Evolutionary conservation across 192 early-diverging fungal species (phyloP).

Genomic region (Anaeromyces robustus): DNA sequence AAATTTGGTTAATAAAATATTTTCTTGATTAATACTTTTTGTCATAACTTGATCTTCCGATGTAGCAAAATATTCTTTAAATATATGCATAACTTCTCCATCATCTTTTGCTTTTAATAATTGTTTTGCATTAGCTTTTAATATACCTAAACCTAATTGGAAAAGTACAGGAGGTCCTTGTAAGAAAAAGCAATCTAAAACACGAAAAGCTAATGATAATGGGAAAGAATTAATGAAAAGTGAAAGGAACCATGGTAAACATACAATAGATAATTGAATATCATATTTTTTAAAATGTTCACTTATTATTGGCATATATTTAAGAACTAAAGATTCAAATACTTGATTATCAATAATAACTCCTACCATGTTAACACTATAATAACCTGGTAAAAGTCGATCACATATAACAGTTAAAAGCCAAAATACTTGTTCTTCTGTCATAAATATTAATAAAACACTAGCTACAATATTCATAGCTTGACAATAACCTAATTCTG

Average conservation of each 20-base stretch:
- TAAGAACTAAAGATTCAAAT: conserved; percentile 64
- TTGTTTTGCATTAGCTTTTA: conserved; percentile 73
- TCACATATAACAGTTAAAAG: conserved; percentile 79
- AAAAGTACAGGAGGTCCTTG: conserved; percentile 65
- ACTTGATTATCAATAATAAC: conserved; percentile 90
- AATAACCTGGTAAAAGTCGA: conserved; percentile 84
- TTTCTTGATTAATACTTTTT: conserved; percentile 41
- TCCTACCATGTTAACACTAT: conserved; percentile 95
- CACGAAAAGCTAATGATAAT: conserved; percentile 65
- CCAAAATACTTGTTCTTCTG: conserved; percentile 98
- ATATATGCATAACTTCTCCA: conserved; percentile 55
- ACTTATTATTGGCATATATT: conserved; percentile 79
- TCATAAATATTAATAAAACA: conserved; percentile 84
- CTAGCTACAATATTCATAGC: conserved; percentile 99
- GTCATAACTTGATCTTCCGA: conserved; percentile 63
- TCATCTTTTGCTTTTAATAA: conserved; percentile 38
- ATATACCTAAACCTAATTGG: conserved; percentile 49
- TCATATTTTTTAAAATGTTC: conserved; percentile 71
- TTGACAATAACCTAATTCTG: conserved; percentile 97
- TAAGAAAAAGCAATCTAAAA: conserved; percentile 94
- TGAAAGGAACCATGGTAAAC: conserved; percentile 94
- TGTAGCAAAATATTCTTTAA: conserved; percentile 74
- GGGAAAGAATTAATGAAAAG: conserved; percentile 96
- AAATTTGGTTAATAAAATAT: conserved; percentile 68
- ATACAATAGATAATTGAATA: conserved; percentile 91